Conservation (phyloP, 805 yeast species). For the Millerozyma acaciae region DNA sequence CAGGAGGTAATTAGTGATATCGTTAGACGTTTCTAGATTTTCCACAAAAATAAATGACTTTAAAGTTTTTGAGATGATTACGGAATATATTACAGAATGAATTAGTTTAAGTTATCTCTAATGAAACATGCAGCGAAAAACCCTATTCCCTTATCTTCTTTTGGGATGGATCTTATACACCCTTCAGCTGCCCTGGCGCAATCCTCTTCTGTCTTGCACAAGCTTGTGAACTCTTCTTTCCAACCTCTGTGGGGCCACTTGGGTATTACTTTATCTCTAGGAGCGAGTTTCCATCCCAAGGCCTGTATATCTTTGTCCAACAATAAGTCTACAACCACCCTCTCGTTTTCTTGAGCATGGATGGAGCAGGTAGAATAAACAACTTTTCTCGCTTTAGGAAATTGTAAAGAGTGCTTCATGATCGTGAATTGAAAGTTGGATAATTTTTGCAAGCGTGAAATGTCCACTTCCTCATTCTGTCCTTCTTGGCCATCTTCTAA, state of each 20-base stretch:
- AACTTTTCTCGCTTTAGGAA: constrained; percentile 71
- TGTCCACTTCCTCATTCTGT: constrained; percentile 41
- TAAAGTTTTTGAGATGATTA: not conserved
- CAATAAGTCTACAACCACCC: constrained; percentile 78
- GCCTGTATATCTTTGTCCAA: constrained; percentile 58
- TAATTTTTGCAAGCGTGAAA: constrained; percentile 64
- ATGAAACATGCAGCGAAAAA: constrained; percentile 94
- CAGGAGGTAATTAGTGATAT: constrained; percentile 85
- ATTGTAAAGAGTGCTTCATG: constrained; percentile 80
- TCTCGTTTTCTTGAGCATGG: constrained; percentile 90
- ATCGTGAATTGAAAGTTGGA: constrained; percentile 86
- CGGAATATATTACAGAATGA: not conserved
- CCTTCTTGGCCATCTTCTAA: constrained; percentile 44
- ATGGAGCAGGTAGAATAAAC: constrained; percentile 96
- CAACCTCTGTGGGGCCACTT: constrained; percentile 85
- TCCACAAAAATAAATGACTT: no score
- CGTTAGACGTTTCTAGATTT: constrained; percentile 41
- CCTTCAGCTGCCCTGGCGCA: constrained; percentile 62
- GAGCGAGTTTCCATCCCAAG: constrained; percentile 72
- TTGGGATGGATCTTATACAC: constrained; percentile 81
- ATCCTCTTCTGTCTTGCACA: constrained; percentile 41
- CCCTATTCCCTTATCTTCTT: constrained; percentile 96
- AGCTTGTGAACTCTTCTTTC: constrained; percentile 56
- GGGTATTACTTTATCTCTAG: constrained; percentile 65
- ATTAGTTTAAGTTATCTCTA: constrained; percentile 11